phyloP scores from a whole-genome alignment of 192 early-diverging fungal genomes.

The Dissophora ornata region DNA sequence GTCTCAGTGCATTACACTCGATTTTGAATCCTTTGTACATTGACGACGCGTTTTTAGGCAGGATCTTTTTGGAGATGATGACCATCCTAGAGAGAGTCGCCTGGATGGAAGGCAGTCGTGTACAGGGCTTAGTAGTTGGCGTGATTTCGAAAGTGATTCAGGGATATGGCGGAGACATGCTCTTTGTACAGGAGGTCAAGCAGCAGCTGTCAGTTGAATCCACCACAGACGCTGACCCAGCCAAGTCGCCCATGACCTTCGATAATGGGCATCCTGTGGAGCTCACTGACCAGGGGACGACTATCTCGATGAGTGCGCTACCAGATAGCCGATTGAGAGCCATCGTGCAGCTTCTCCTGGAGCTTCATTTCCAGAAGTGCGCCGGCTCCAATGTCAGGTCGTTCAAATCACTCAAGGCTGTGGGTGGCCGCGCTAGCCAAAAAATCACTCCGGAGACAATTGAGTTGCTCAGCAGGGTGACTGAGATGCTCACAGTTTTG shows the following conservation, averaged over 20 bases:
- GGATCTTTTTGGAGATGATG: slow-evolving; percentile 76
- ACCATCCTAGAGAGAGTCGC: slow-evolving; percentile 76
- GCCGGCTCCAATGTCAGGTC: slow-evolving; percentile 7
- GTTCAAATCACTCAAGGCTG: slow-evolving; percentile 4
- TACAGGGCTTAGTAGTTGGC: slow-evolving; percentile 65
- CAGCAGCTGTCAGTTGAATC: not conserved
- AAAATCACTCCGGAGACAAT: slow-evolving; percentile 40
- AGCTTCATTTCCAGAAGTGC: slow-evolving; percentile 33
- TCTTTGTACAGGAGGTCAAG: slow-evolving; percentile 22
- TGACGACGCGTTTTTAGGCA: slow-evolving; percentile 51
- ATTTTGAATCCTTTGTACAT: slow-evolving; percentile 62
- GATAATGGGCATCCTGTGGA: too few relatives aligned
- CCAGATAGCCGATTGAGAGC: slow-evolving; percentile 28
- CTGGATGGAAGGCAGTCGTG: slow-evolving; percentile 72
- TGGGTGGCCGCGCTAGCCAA: slow-evolving; percentile 13
- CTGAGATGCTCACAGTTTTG: slow-evolving; percentile 60
- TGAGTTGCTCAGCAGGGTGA: slow-evolving; percentile 45
- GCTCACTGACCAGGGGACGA: too few relatives aligned
- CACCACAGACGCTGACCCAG: not conserved
- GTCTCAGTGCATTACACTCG: slow-evolving; percentile 63
- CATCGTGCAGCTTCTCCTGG: slow-evolving; percentile 40
- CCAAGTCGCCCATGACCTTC: not conserved
- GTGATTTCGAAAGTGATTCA: slow-evolving; percentile 41
- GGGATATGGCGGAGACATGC: slow-evolving; percentile 32
- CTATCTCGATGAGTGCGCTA: not conserved